Percentiles rank a stretch among this genome's conserved stretches.
Evolutionary conservation across 306 rosid species (phyloP).

Genomic region (Senna siamea): DNA sequence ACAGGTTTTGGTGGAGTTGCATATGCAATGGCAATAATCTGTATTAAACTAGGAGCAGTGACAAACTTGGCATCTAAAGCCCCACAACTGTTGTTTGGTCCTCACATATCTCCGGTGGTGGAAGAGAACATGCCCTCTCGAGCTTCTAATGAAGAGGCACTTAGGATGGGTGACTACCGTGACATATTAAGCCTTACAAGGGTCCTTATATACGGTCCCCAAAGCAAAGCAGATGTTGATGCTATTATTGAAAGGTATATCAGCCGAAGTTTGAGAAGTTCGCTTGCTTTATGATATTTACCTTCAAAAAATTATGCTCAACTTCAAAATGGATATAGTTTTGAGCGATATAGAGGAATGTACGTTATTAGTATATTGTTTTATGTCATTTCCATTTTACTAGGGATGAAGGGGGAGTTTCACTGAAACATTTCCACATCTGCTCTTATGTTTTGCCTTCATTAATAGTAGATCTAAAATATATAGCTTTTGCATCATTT

Average conservation of each 20-base stretch:
- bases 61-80: conserved; percentile 51
- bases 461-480: conserved; percentile 2
- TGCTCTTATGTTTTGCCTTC: conserved; percentile 4
- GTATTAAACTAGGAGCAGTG: conserved; percentile 68
- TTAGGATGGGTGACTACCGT: conserved; percentile 85
- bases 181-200: conserved; percentile 93
- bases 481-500: conserved; percentile 21
- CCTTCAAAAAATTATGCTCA: conserved; percentile 13
- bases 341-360: background rate
- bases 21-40: conserved; percentile 82
- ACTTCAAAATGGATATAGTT: conserved; percentile 10
- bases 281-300: conserved; percentile 1
- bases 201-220: conserved; percentile 83
- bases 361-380: background rate
- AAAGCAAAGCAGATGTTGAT: conserved; percentile 70
- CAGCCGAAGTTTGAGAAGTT: conserved; percentile 13
- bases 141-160: conserved; percentile 70
- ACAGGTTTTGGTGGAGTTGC: conserved; percentile 94
- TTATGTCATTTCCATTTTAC: conserved; percentile 1
- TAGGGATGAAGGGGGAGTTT: background rate
- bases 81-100: conserved; percentile 48
- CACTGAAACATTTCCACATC: conserved; percentile 3
- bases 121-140: conserved; percentile 55
- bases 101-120: conserved; percentile 32
- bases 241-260: conserved; percentile 73